Conservation (phyloP, 176 grass and related monocot genomes). For the Cocos nucifera region DNA sequence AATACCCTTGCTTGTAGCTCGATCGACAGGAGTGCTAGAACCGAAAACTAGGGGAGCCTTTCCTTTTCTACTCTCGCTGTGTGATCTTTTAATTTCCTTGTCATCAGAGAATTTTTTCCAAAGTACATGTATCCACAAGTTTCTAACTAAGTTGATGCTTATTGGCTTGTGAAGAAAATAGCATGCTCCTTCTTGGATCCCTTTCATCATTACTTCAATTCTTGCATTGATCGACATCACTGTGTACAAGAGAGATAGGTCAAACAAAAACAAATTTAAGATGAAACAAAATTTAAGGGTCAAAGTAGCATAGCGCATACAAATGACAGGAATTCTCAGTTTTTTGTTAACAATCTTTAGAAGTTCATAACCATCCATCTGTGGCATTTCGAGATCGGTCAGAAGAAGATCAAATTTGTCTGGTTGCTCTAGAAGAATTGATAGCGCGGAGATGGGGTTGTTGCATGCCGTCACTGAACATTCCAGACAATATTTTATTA, state of each 20-base stretch:
- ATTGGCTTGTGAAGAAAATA: neutral
- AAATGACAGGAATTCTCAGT: constrained; percentile 2
- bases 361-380: neutral
- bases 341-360: neutral
- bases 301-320: neutral
- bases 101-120: neutral
- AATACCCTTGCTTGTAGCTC: neutral
- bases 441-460: neutral
- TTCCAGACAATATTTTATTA: neutral
- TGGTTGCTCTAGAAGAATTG: neutral
- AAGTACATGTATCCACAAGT: neutral
- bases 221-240: neutral
- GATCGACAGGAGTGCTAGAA: neutral
- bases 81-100: neutral
- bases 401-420: neutral
- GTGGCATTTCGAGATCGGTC: neutral
- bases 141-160: neutral
- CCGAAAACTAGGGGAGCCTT: neutral
- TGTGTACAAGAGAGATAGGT: neutral
- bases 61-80: neutral
- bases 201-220: neutral
- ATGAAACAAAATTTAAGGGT: neutral
- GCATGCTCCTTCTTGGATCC: constrained; percentile 1
- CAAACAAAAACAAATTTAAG: neutral
- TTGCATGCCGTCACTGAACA: neutral